These are phyloP conservation scores for Curvularia spicifera DNA, from an alignment of 2,329 filamentous ascomycete species.

Conservation along the genomic window DNA sequence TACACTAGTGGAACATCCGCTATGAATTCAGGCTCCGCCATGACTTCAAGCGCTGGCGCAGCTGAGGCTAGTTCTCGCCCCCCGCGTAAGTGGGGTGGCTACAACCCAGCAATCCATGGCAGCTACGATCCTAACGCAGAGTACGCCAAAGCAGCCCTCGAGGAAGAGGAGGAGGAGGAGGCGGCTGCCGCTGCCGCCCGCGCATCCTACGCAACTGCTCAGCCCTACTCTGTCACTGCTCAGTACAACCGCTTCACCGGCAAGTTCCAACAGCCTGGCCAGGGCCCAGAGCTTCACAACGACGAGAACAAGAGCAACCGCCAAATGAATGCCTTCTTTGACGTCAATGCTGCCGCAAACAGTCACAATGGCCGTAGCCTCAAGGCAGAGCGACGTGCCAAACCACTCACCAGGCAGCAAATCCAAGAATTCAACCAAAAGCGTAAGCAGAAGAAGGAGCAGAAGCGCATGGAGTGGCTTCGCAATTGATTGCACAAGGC, in stretches of 20 bases:
- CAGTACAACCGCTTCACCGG: constrained; percentile 94
- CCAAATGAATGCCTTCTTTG: constrained; percentile 94
- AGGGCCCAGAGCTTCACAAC: constrained; percentile 76
- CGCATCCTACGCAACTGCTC: constrained; percentile 28
- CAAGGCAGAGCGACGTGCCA: constrained; percentile 85
- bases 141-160: constrained; percentile 68
- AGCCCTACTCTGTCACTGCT: constrained; percentile 70
- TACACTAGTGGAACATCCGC: constrained; percentile 36
- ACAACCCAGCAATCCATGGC: constrained; percentile 95
- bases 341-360: constrained; percentile 93
- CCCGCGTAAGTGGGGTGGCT: constrained; percentile 68
- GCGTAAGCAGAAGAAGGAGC: constrained; percentile 85
- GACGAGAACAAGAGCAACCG: constrained; percentile 86
- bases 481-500: constrained; percentile 62
- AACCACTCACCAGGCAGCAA: constrained; percentile 84
- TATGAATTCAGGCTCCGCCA: constrained; percentile 36
- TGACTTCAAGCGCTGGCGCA: constrained; percentile 38
- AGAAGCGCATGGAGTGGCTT: constrained; percentile 91
- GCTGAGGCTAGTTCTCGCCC: constrained; percentile 44
- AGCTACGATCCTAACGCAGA: constrained; percentile 96
- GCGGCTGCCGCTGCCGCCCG: constrained; percentile 37
- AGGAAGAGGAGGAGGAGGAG: constrained; percentile 48
- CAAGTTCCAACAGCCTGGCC: constrained; percentile 72
- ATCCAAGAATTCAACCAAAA: constrained; percentile 92
- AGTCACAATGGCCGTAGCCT: constrained; percentile 87